Evolutionary conservation across 78 protist genomes (phyloP).

Genomic region (Anaeramoeba flamelloides): DNA sequence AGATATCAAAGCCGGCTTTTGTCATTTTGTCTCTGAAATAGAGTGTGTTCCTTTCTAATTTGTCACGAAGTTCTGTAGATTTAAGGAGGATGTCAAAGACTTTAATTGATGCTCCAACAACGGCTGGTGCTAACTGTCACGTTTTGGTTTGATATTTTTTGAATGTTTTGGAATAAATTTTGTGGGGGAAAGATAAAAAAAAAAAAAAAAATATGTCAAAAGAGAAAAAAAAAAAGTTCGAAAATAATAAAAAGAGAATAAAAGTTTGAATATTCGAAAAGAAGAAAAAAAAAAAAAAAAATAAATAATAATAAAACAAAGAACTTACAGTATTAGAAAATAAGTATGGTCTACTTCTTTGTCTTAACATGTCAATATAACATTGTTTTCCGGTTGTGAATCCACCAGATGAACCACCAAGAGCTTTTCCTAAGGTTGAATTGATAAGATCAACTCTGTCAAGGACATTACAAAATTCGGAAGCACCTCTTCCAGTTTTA

Average conservation of each 20-base stretch:
- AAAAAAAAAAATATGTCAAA: too few species aligned
- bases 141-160: too few species aligned
- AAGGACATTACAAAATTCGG: constrained; percentile 14
- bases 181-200: too few species aligned
- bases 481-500: constrained; percentile 42
- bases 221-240: too few species aligned
- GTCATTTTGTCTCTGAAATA: constrained; percentile 36
- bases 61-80: not conserved
- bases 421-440: constrained; percentile 57
- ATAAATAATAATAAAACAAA: too few species aligned
- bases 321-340: constrained; percentile 54
- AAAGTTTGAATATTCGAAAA: too few species aligned
- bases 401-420: constrained; percentile 58
- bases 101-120: constrained; percentile 37
- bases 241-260: too few species aligned
- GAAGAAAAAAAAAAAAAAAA: too few species aligned
- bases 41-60: constrained; percentile 27
- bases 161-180: too few species aligned
- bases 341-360: constrained; percentile 49
- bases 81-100: too few species aligned
- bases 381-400: constrained; percentile 43
- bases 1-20: constrained; percentile 39
- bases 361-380: constrained; percentile 41
- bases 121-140: constrained; percentile 52
- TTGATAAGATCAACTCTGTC: constrained; percentile 44